A percentile compares a stretch with the other conserved stretches of the same genome.
These are phyloP conservation scores for Urochloa ruziziensis DNA, from an alignment of 176 grass and related monocot genomes.

Conservation along the genomic window DNA sequence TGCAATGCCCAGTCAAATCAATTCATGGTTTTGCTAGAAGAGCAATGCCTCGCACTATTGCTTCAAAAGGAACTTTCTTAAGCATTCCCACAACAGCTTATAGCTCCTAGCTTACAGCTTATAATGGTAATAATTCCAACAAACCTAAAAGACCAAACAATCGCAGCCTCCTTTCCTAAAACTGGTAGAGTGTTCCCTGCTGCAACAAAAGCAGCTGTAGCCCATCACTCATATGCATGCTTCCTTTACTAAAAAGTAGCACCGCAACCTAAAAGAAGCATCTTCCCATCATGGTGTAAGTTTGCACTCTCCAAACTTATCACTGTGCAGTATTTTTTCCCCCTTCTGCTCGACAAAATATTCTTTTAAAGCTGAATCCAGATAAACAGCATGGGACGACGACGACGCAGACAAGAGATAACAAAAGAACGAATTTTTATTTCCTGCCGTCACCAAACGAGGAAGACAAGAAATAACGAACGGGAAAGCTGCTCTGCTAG, in stretches of 20 bases:
- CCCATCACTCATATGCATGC: slow-evolving; percentile 2
- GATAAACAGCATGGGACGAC: background rate
- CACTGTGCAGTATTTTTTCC: background rate
- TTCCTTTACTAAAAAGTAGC: background rate
- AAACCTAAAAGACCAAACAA: background rate
- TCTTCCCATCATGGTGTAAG: background rate
- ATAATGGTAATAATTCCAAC: slow-evolving; percentile 15
- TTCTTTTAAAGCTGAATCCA: background rate
- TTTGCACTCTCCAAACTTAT: background rate
- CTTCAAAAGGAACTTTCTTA: background rate
- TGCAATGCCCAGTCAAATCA: background rate
- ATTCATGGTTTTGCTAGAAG: background rate
- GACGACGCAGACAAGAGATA: background rate
- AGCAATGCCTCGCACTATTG: background rate
- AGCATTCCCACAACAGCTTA: no score
- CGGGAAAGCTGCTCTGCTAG: background rate
- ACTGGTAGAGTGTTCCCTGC: background rate
- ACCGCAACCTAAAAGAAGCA: slow-evolving; percentile 7
- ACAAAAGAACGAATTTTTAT: background rate
- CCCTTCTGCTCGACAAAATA: background rate
- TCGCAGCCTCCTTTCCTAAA: slow-evolving; percentile 20
- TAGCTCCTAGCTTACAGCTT: no score
- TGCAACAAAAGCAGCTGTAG: slow-evolving; percentile 13
- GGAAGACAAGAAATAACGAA: background rate
- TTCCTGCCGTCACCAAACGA: background rate